Evolutionary conservation across 768 basidiomycete species (phyloP).

Genomic region (Termitomyces sp.): DNA sequence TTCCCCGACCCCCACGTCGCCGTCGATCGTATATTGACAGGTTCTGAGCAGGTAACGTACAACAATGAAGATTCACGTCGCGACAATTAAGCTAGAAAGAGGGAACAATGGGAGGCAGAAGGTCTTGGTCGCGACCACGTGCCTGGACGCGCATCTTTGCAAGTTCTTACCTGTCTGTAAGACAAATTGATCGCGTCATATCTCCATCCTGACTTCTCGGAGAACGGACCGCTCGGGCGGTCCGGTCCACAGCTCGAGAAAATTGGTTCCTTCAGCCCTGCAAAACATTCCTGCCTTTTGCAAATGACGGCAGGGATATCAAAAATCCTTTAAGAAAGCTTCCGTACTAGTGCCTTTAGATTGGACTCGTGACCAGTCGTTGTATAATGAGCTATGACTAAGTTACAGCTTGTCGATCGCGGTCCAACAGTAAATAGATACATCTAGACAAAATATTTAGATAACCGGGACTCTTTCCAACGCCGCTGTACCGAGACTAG

Average conservation of each 20-base stretch:
- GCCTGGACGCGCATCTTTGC: constrained; percentile 32
- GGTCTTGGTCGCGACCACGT: constrained; percentile 30
- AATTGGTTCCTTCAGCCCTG: too few relatives aligned
- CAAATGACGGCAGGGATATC: not conserved
- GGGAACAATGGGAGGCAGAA: constrained; percentile 6
- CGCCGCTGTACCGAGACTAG: not conserved
- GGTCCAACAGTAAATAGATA: not conserved
- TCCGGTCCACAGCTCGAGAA: too few relatives aligned
- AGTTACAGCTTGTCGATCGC: not conserved
- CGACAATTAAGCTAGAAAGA: not conserved
- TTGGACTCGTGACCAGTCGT: not conserved
- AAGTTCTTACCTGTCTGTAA: too few relatives aligned
- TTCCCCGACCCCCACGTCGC: not conserved
- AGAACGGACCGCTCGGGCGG: not conserved
- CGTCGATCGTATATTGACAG: not conserved
- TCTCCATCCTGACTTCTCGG: not conserved
- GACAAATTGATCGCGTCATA: constrained; percentile 11
- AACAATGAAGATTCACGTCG: constrained; percentile 8
- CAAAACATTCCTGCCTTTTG: not conserved
- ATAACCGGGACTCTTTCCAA: not conserved
- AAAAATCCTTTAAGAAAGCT: not conserved
- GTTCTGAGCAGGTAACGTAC: not conserved
- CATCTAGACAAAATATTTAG: not conserved
- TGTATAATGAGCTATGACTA: not conserved
- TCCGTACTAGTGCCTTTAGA: not conserved